Conservation (phyloP, 371 early-diverging fungal species). For the Dinochytrium kinnereticum region DNA sequence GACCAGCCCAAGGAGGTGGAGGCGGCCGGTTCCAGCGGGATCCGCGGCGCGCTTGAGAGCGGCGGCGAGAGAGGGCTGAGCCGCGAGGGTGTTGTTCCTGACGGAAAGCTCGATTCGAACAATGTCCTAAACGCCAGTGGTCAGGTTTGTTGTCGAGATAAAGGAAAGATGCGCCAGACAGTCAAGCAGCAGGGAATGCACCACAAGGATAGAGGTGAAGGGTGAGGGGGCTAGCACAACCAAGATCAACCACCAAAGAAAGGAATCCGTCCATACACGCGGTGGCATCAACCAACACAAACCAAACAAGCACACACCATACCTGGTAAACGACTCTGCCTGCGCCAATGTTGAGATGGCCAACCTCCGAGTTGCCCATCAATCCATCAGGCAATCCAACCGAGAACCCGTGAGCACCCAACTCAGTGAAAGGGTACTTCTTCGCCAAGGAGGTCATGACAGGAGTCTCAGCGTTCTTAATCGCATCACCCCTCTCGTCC, state of each 20-base stretch:
- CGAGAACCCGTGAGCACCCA: slow-evolving; percentile 95
- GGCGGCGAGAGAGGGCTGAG: slow-evolving; percentile 75
- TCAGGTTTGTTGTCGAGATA: too few relatives aligned
- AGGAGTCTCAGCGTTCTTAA: slow-evolving; percentile 92
- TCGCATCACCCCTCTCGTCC: slow-evolving; percentile 86
- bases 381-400: slow-evolving; percentile 98
- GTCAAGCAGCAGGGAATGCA: too few relatives aligned
- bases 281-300: background rate
- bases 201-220: too few relatives aligned
- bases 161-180: too few relatives aligned
- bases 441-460: slow-evolving; percentile 85
- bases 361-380: slow-evolving; percentile 99
- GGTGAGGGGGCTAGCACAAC: too few relatives aligned
- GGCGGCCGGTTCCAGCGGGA: slow-evolving; percentile 74
- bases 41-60: slow-evolving; percentile 85
- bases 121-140: slow-evolving; percentile 95
- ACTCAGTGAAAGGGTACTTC: slow-evolving; percentile 72
- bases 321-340: slow-evolving; percentile 98
- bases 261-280: background rate
- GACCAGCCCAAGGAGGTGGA: slow-evolving; percentile 96
- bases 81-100: slow-evolving; percentile 68
- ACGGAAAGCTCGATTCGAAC: slow-evolving; percentile 93
- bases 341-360: slow-evolving; percentile 99
- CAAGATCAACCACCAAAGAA: background rate
- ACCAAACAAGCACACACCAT: slow-evolving; percentile 3